These are phyloP conservation scores for Pelargonium nanum DNA, from an alignment of 345 rosid species.

Conservation along the genomic window DNA sequence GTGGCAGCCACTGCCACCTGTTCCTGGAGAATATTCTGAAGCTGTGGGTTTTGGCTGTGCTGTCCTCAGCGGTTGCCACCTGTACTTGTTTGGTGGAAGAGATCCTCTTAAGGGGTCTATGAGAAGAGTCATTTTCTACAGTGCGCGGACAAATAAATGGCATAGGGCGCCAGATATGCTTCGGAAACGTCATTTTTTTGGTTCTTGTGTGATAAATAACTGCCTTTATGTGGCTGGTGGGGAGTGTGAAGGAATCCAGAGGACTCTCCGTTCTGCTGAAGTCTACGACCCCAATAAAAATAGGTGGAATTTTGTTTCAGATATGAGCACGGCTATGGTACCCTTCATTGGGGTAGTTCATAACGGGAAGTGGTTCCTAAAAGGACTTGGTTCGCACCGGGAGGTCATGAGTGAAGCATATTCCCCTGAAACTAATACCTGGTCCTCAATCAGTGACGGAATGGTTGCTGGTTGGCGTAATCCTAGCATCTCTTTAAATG, in stretches of 20 bases:
- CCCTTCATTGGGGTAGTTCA: conserved; percentile 87
- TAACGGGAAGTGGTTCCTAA: conserved; percentile 84
- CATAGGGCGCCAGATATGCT: conserved; percentile 95
- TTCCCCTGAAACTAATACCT: conserved; percentile 59
- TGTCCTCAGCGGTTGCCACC: conserved; percentile 81
- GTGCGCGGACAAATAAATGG: conserved; percentile 93
- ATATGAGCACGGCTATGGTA: conserved; percentile 98
- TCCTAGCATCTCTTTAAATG: conserved; percentile 65
- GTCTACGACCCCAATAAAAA: conserved; percentile 83
- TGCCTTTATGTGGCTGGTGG: conserved; percentile 97
- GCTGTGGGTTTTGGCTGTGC: conserved; percentile 97
- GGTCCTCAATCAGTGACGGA: conserved; percentile 69
- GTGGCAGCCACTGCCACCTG: conserved; percentile 95
- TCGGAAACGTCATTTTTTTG: conserved; percentile 85
- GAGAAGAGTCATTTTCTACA: conserved; percentile 80
- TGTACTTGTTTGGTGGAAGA: conserved; percentile 89
- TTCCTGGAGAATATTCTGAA: conserved; percentile 83
- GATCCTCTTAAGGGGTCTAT: conserved; percentile 86
- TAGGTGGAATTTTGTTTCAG: conserved; percentile 80
- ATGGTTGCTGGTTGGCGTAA: conserved; percentile 93
- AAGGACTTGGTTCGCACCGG: conserved; percentile 79
- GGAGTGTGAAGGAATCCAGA: conserved; percentile 85
- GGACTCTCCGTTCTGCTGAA: conserved; percentile 92
- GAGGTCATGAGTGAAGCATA: conserved; percentile 90
- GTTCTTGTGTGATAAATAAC: conserved; percentile 87